Conservation (phyloP, 106 monocot species). For the Cymbidium sinense region DNA sequence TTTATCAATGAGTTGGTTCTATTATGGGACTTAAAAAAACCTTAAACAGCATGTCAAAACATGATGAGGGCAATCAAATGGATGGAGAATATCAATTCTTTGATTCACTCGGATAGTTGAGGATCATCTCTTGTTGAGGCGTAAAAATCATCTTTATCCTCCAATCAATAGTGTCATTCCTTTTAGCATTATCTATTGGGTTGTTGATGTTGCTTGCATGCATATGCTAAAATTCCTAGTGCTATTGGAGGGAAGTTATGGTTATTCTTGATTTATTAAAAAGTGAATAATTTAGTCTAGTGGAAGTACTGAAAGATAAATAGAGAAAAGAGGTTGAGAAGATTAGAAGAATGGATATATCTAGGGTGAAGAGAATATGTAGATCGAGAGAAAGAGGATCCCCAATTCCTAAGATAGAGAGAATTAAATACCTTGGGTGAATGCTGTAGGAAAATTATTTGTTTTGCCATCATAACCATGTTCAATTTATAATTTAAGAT, state of each 20-base stretch:
- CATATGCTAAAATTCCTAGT: neutral
- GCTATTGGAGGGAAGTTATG: neutral
- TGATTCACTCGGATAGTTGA: neutral
- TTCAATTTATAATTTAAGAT: neutral
- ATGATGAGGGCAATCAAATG: neutral
- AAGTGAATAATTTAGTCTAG: neutral
- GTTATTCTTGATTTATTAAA: neutral
- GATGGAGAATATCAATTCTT: neutral
- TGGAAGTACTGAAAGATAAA: neutral
- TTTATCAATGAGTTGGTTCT: neutral
- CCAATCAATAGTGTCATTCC: neutral
- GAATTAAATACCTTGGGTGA: neutral
- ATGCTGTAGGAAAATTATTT: neutral
- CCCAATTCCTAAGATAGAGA: neutral
- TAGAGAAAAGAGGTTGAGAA: neutral
- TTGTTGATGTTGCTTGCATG: neutral
- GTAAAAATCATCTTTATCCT: neutral
- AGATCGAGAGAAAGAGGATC: neutral
- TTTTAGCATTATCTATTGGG: neutral
- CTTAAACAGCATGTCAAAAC: neutral
- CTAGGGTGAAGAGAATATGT: neutral
- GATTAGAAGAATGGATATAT: neutral
- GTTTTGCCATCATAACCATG: neutral
- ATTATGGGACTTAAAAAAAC: neutral
- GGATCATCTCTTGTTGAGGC: neutral